Conservation (phyloP, 75 land plant species). For the Selaginella tamariscina region DNA sequence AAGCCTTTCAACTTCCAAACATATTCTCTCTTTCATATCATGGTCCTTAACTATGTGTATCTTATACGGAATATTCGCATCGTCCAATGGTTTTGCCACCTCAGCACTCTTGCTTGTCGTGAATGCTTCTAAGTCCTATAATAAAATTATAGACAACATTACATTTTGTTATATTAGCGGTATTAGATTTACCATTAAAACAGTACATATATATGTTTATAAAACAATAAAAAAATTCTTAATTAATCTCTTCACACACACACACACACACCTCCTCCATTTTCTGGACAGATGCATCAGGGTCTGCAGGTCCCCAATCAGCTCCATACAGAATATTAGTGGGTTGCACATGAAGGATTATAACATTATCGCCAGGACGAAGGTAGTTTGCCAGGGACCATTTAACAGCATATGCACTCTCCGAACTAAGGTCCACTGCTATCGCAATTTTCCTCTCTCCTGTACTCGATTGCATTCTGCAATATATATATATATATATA, state of each 20-base stretch:
- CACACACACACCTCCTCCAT: constrained; percentile 4
- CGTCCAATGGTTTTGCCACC: constrained; percentile 56
- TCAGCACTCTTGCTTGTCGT: constrained; percentile 45
- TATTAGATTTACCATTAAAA: no score
- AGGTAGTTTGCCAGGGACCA: constrained; percentile 25
- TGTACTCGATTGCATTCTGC: constrained; percentile 5
- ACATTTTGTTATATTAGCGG: no score
- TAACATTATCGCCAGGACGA: constrained; percentile 15
- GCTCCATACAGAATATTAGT: constrained; percentile 10
- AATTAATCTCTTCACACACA: no score
- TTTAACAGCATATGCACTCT: constrained; percentile 13
- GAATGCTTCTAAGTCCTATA: constrained; percentile 44
- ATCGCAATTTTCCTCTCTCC: constrained; percentile 34
- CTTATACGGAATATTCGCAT: constrained; percentile 53
- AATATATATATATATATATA: no score
- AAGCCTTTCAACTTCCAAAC: constrained; percentile 45
- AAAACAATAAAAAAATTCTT: no score
- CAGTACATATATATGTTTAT: no score
- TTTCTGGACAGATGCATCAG: not conserved
- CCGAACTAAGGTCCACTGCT: constrained; percentile 11
- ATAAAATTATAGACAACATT: no score
- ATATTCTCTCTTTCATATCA: constrained; percentile 80
- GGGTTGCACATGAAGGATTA: constrained; percentile 8
- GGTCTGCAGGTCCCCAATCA: constrained; percentile 12
- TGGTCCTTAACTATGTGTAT: constrained; percentile 83